Evolutionary conservation across 768 basidiomycete species (phyloP).

Genomic region (Rhodotorula kratochvilovae): DNA sequence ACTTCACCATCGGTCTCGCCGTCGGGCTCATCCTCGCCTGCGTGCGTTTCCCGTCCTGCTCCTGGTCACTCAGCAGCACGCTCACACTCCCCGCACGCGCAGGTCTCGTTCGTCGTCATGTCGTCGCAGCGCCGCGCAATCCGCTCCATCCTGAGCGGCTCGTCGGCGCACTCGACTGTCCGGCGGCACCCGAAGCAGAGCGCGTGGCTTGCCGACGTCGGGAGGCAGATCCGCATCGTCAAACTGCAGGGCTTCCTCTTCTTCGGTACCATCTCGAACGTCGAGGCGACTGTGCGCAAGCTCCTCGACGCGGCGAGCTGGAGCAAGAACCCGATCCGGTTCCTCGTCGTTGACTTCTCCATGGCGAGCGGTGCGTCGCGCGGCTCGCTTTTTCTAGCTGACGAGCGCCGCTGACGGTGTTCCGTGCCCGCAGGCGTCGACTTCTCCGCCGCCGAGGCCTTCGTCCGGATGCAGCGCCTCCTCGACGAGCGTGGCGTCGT

Average conservation of each 20-base stretch:
- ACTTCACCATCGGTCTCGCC: conserved; percentile 88
- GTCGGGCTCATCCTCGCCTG: conserved; percentile 90
- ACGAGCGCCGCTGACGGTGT: fast-evolving
- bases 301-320: conserved; percentile 69
- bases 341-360: conserved; percentile 80
- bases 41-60: conserved; percentile 48
- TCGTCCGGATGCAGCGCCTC: conserved; percentile 81
- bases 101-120: conserved; percentile 91
- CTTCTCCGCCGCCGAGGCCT: conserved; percentile 90
- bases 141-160: conserved; percentile 68
- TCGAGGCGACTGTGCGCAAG: conserved; percentile 77
- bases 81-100: not conserved
- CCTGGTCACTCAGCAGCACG: conserved; percentile 41
- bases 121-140: conserved; percentile 82
- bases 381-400: too few species aligned
- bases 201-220: conserved; percentile 70
- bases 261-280: conserved; percentile 85
- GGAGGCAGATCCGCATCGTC: conserved; percentile 82
- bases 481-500: conserved; percentile 69
- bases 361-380: conserved; percentile 54
- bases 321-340: conserved; percentile 71
- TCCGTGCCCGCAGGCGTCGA: conserved; percentile 64
- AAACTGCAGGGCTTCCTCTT: conserved; percentile 87
- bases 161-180: conserved; percentile 81
- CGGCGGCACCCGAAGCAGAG: conserved; percentile 73